phyloP scores from a whole-genome alignment of 257 asterid species.

The Jasminum sambac region DNA sequence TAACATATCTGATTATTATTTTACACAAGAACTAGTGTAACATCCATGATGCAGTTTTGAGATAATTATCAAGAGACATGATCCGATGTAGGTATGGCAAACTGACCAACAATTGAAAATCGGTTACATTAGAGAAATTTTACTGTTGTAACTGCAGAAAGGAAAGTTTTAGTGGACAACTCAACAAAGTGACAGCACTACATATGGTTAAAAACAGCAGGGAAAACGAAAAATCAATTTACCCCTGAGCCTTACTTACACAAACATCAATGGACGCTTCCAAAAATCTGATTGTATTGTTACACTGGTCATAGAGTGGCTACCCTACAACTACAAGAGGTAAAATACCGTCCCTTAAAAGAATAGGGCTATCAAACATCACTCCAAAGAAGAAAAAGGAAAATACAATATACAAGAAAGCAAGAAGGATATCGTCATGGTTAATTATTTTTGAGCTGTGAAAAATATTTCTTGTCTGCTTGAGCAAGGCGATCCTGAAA shows the following conservation, averaged over 20 bases:
- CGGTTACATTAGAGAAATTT: neutral
- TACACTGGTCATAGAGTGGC: conserved; percentile 15
- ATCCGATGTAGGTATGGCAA: too few species aligned
- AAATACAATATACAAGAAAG: conserved; percentile 34
- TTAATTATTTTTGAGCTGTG: conserved; percentile 48
- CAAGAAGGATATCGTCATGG: conserved; percentile 1
- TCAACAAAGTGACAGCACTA: neutral
- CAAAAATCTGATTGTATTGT: conserved; percentile 17
- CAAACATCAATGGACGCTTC: conserved; percentile 16
- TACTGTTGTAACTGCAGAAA: neutral
- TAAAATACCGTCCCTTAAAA: conserved; percentile 21
- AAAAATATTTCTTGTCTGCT: conserved; percentile 79
- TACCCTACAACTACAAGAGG: conserved; percentile 23
- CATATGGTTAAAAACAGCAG: neutral
- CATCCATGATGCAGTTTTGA: too few species aligned
- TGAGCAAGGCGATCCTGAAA: conserved; percentile 89
- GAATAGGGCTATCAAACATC: conserved; percentile 19
- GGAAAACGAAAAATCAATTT: neutral
- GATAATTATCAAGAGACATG: too few species aligned
- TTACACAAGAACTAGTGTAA: too few species aligned
- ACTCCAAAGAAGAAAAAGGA: conserved; percentile 14
- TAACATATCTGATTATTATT: too few species aligned
- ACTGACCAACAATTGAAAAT: neutral
- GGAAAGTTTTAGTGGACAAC: neutral
- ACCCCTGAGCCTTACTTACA: conserved; percentile 24